Evolutionary conservation across 805 yeast species (phyloP).

Genomic region (Kodamaea neixiangensis): DNA sequence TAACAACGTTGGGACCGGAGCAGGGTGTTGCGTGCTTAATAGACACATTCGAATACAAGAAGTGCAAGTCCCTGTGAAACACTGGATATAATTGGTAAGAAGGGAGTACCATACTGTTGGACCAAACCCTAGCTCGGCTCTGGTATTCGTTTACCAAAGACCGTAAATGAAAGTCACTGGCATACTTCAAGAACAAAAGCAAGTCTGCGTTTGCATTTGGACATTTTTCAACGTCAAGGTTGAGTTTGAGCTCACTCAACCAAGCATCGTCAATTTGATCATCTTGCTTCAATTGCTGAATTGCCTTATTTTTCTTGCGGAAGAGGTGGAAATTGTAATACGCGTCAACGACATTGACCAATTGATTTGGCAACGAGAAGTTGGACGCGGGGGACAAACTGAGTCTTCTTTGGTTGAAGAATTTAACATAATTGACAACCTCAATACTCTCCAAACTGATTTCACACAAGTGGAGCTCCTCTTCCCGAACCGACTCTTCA

Average conservation of each 20-base stretch:
- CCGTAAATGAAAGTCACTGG: slow-evolving; percentile 37
- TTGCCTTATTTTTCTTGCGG: slow-evolving; percentile 20
- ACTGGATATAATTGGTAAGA: slow-evolving; percentile 45
- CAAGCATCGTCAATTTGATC: slow-evolving; percentile 29
- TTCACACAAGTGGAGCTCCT: slow-evolving; percentile 18
- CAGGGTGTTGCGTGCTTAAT: slow-evolving; percentile 88
- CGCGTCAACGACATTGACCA: slow-evolving; percentile 54
- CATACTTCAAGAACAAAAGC: slow-evolving; percentile 36
- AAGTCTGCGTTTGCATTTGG: slow-evolving; percentile 42
- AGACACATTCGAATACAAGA: slow-evolving; percentile 80
- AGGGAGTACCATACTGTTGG: slow-evolving; percentile 36
- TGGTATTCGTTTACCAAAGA: slow-evolving; percentile 53
- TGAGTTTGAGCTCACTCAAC: slow-evolving; percentile 27
- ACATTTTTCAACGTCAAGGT: slow-evolving; percentile 28
- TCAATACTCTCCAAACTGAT: slow-evolving; percentile 31
- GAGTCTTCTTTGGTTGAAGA: slow-evolving; percentile 53
- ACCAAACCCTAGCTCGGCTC: slow-evolving; percentile 49
- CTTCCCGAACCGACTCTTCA: slow-evolving; percentile 13
- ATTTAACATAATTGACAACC: slow-evolving; percentile 34
- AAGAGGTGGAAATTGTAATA: slow-evolving; percentile 40
- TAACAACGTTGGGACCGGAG: slow-evolving; percentile 82
- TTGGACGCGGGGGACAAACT: slow-evolving; percentile 86
- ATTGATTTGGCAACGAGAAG: slow-evolving; percentile 67
- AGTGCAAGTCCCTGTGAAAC: slow-evolving; percentile 74
- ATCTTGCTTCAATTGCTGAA: slow-evolving; percentile 23